Evolutionary conservation across 2,329 filamentous ascomycete genomes (phyloP).

Genomic region (Mycosphaerella arachidis): DNA sequence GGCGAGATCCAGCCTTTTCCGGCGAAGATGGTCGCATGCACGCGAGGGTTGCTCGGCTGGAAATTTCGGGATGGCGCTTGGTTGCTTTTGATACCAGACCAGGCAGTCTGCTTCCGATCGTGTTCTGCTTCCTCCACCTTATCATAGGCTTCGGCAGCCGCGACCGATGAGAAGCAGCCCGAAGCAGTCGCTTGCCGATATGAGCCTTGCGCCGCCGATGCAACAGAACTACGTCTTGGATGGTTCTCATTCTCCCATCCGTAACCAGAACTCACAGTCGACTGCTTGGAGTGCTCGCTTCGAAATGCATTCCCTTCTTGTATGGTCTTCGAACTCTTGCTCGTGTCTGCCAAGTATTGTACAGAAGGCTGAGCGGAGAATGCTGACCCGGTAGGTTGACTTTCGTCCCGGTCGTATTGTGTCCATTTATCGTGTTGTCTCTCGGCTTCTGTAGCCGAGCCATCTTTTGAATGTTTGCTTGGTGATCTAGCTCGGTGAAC

Average conservation of each 20-base stretch:
- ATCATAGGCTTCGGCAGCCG: not conserved
- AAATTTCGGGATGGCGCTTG: not conserved
- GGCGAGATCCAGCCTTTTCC: conserved; percentile 34
- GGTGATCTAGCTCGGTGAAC: not conserved
- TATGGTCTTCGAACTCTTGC: not conserved
- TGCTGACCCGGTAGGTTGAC: not conserved
- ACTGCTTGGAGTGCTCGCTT: not conserved
- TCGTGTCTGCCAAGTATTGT: not conserved
- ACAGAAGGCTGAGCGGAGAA: not conserved
- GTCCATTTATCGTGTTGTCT: too few species aligned
- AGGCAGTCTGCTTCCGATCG: not conserved
- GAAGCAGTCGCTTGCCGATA: not conserved
- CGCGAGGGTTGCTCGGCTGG: not conserved
- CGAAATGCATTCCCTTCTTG: not conserved
- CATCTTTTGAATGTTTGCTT: not conserved
- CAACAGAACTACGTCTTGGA: not conserved
- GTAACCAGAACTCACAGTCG: not conserved
- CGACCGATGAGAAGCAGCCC: not conserved
- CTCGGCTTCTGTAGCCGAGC: not conserved
- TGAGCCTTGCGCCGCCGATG: not conserved
- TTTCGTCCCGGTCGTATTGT: not conserved
- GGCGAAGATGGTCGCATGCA: conserved; percentile 25
- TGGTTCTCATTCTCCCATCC: not conserved
- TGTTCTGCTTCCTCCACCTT: not conserved
- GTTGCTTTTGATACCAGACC: not conserved